Percentiles rank a stretch among this genome's conserved stretches.
phyloP scores from a whole-genome alignment of 768 basidiomycete species.

The Fomitopsis serialis region DNA sequence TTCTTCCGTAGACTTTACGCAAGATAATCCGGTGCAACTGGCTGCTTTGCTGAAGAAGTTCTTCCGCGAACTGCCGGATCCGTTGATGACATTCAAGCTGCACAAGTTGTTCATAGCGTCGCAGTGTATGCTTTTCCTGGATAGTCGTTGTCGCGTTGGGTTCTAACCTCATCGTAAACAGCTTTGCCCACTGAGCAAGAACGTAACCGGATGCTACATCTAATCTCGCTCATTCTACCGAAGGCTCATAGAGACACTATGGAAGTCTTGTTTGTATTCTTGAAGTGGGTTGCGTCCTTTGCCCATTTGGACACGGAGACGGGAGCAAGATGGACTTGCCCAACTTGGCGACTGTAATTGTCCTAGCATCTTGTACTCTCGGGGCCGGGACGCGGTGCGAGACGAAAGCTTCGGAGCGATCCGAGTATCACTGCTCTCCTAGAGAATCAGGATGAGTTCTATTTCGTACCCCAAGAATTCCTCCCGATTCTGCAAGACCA shows the following conservation, averaged over 20 bases:
- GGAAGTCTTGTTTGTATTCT: conserved; percentile 96
- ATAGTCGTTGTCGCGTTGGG: not conserved
- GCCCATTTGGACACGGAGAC: conserved; percentile 60
- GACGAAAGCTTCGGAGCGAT: conserved; percentile 93
- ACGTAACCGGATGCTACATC: conserved; percentile 77
- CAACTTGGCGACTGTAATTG: conserved; percentile 97
- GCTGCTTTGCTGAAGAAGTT: conserved; percentile 97
- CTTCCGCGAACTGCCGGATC: conserved; percentile 93
- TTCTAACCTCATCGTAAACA: conserved; percentile 33
- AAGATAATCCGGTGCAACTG: conserved; percentile 95
- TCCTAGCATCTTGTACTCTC: conserved; percentile 94
- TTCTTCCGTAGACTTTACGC: conserved; percentile 82
- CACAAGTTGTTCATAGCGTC: conserved; percentile 85
- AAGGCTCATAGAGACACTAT: conserved; percentile 94
- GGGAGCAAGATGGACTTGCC: conserved; percentile 92
- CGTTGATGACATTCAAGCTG: conserved; percentile 90
- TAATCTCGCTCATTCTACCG: conserved; percentile 81
- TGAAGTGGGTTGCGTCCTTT: conserved; percentile 99
- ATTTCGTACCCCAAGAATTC: conserved; percentile 91
- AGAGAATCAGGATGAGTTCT: conserved; percentile 94
- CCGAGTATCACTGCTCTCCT: conserved; percentile 80
- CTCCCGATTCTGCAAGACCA: conserved; percentile 82
- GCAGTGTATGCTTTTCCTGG: conserved; percentile 58
- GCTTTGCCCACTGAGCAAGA: conserved; percentile 72
- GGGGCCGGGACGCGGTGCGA: conserved; percentile 76